Percentiles rank a stretch among this genome's conserved stretches.
Conservation (phyloP, 2,329 filamentous ascomycete genomes). For the Fusarium longipes region DNA sequence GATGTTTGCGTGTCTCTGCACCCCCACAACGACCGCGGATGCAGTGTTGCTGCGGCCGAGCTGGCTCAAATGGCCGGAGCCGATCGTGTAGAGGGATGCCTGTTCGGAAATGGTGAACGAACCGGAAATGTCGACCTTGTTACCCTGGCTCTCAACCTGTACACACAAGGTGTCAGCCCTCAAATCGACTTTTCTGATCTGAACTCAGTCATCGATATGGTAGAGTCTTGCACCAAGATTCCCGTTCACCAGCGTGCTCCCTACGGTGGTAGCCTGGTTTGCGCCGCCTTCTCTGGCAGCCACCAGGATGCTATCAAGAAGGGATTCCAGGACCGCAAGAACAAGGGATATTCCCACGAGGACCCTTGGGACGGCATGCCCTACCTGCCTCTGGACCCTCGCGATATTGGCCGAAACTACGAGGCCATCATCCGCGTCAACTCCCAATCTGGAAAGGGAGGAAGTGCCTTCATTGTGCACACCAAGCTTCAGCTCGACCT, state of each 20-base stretch:
- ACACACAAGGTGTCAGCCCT: slow-evolving; percentile 87
- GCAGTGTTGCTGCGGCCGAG: slow-evolving; percentile 88
- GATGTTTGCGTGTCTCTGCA: slow-evolving; percentile 88
- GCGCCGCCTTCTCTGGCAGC: slow-evolving; percentile 86
- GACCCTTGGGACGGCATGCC: slow-evolving; percentile 81
- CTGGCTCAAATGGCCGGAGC: slow-evolving; percentile 96
- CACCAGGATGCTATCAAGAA: slow-evolving; percentile 98
- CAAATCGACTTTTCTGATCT: slow-evolving; percentile 92
- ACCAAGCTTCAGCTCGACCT: slow-evolving; percentile 90
- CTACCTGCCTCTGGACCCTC: slow-evolving; percentile 91
- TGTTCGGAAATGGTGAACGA: slow-evolving; percentile 92
- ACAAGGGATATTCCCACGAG: slow-evolving; percentile 67
- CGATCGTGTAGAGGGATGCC: slow-evolving; percentile 90
- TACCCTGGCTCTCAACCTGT: slow-evolving; percentile 91
- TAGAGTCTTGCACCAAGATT: slow-evolving; percentile 95
- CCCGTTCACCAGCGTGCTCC: slow-evolving; percentile 89
- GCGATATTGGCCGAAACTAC: slow-evolving; percentile 96
- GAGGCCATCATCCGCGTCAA: slow-evolving; percentile 98
- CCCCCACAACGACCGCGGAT: slow-evolving; percentile 94
- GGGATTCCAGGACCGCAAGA: slow-evolving; percentile 79
- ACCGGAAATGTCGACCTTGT: slow-evolving; percentile 97
- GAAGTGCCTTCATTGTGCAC: slow-evolving; percentile 93
- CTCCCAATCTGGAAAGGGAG: slow-evolving; percentile 94
- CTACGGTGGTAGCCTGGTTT: slow-evolving; percentile 92
- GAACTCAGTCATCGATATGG: slow-evolving; percentile 83